Percentiles rank a stretch among this genome's conserved stretches.
These are phyloP conservation scores for Dorcoceras hygrometricum DNA, from an alignment of 257 asterid genomes.

Conservation along the genomic window DNA sequence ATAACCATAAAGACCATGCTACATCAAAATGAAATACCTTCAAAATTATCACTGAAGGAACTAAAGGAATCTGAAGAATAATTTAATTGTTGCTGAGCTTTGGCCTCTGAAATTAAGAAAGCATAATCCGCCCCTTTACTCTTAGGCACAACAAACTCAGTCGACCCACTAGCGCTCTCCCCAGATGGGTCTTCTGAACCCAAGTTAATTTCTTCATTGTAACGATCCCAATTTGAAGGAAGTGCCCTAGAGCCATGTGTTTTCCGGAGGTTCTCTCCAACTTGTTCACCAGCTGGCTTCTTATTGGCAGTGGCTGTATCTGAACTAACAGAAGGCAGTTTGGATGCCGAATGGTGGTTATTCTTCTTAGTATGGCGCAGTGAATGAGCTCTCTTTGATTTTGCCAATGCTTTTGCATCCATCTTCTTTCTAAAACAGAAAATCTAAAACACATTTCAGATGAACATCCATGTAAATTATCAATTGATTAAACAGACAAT, in stretches of 20 bases:
- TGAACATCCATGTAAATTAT: neutral
- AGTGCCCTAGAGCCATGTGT: slow-evolving; percentile 42
- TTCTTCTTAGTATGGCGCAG: slow-evolving; percentile 66
- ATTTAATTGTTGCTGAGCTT: slow-evolving; percentile 46
- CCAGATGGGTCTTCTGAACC: slow-evolving; percentile 39
- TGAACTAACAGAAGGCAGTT: slow-evolving; percentile 39
- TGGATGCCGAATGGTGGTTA: slow-evolving; percentile 46
- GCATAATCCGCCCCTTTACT: slow-evolving; percentile 87
- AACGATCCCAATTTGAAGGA: slow-evolving; percentile 88
- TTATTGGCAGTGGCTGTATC: slow-evolving; percentile 30
- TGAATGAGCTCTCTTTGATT: slow-evolving; percentile 92
- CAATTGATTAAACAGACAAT: too few species aligned
- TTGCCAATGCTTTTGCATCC: slow-evolving; percentile 93
- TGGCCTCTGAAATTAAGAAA: slow-evolving; percentile 71
- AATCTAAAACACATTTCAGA: neutral
- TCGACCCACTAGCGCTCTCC: slow-evolving; percentile 33
- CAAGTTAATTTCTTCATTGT: slow-evolving; percentile 44
- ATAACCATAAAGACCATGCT: neutral
- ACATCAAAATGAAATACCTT: slow-evolving; percentile 39
- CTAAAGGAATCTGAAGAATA: slow-evolving; percentile 35
- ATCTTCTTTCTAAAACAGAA: slow-evolving; percentile 28
- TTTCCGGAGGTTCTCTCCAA: slow-evolving; percentile 36
- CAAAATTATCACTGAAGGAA: slow-evolving; percentile 38
- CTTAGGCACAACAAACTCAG: slow-evolving; percentile 58
- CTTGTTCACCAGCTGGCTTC: slow-evolving; percentile 47